Conservation (phyloP, 2,329 filamentous ascomycete species). For the Arthroderma sp. region DNA sequence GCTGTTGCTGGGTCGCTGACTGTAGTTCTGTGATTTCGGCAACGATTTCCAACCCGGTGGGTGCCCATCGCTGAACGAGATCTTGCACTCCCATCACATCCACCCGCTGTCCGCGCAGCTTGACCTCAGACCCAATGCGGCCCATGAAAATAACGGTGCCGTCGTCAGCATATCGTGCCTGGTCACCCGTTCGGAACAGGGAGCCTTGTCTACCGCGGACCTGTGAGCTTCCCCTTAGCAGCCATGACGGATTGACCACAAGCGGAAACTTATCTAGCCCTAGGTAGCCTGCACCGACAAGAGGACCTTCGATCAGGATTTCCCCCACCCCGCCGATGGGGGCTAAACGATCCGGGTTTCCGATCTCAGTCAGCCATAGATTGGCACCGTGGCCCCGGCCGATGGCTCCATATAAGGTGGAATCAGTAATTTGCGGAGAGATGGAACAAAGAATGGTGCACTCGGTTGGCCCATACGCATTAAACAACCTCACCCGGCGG, state of each 20-base stretch:
- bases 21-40: too few relatives aligned
- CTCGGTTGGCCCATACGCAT: too few relatives aligned
- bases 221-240: neutral
- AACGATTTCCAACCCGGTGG: too few relatives aligned
- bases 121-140: conserved; percentile 46
- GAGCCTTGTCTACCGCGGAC: conserved; percentile 13
- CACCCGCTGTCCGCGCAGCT: conserved; percentile 27
- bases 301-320: conserved; percentile 29
- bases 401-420: conserved; percentile 22
- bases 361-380: too few relatives aligned
- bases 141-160: conserved; percentile 15
- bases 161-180: conserved; percentile 14
- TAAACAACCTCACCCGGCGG: too few relatives aligned
- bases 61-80: too few relatives aligned
- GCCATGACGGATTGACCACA: conserved; percentile 7
- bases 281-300: conserved; percentile 28
- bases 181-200: conserved; percentile 19
- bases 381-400: neutral
- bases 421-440: too few relatives aligned
- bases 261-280: conserved; percentile 3
- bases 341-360: conserved; percentile 14
- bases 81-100: neutral
- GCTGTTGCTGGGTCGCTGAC: too few relatives aligned
- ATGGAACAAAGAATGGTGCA: too few relatives aligned
- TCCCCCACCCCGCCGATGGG: conserved; percentile 32